Evolutionary conservation across 345 rosid genomes (phyloP).

Genomic region (Lepidium aucheri): DNA sequence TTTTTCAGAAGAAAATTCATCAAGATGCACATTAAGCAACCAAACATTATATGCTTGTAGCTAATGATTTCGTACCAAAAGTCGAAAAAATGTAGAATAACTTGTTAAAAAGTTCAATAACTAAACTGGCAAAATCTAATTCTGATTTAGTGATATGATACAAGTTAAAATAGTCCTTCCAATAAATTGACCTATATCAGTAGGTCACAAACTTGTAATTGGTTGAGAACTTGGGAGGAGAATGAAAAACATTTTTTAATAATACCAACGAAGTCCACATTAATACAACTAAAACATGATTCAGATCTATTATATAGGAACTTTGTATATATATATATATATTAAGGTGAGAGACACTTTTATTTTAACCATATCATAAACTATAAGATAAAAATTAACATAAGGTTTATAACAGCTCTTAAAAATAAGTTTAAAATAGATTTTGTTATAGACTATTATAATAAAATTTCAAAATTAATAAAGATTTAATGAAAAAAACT

Average conservation of each 20-base stretch:
- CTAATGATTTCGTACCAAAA: neutral
- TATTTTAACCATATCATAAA: no score
- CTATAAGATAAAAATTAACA: no score
- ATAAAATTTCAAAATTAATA: no score
- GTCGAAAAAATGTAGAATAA: neutral
- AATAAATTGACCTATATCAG: constrained; percentile 6
- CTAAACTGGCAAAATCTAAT: neutral
- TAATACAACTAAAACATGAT: constrained; percentile 15
- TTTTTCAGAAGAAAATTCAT: neutral
- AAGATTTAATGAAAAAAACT: no score
- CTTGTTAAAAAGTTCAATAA: neutral
- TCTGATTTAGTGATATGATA: neutral
- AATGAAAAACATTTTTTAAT: constrained; percentile 12
- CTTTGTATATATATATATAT: neutral
- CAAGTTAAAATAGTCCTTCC: constrained; percentile 8
- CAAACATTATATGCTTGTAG: neutral
- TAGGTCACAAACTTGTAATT: constrained; percentile 20
- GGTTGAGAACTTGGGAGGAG: constrained; percentile 22
- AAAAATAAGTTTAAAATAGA: no score
- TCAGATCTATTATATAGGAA: neutral
- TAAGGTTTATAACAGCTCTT: no score
- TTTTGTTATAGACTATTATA: no score
- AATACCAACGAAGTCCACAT: constrained; percentile 7
- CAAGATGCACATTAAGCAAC: neutral
- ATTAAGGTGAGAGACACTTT: no score